Base-by-base conservation (phyloP, 2,329 filamentous ascomycete genomes). In the Penicillium paneum region DNA sequence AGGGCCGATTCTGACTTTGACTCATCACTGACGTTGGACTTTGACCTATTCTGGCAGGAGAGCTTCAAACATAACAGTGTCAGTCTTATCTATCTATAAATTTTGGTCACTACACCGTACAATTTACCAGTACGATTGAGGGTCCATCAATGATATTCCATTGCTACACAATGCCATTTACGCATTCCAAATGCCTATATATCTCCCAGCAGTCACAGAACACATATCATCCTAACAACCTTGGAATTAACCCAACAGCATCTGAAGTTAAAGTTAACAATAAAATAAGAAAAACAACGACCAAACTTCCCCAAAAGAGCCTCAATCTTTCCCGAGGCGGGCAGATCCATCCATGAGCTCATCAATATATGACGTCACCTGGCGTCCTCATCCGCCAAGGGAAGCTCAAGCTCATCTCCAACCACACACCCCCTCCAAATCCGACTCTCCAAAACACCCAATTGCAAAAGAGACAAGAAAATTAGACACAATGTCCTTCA, bases 401-500 rank as follows among this genome's bases (percentile, higher is more conserved):
- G 21, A 24, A 24, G 21, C 21, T 24, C 21, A 15, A 50, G 21
- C 26, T 12, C 29, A 29, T n/a, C 21, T 51, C 26, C 41, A 38
- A 24, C 24, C 17, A 11, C 17, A 41, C 26, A 35, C 29, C 13
- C 13, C 8, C n/a, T 11, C 24, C 45, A 21, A 21, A 21, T n/a
- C 34, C 12, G 26, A 63, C 31, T 56, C 28, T 11, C 35, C 13
- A 49, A 32, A 24, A 56, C 41, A 49, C 19, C 31, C 19, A 49
- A 42, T 49, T 17, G 17, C 36, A 24, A 42, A 56, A 48, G 41
- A 36, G n/a, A 36, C 11, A 26, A 49, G 10, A 51, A 42, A 36
- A 41, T 15, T 31, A 40, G 36, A 12, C 29, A 62, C 36, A 47
- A 68, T 70, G 66, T 49, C 65, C 36, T 61, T 64, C 54, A 58